Percentiles rank a stretch among this genome's conserved stretches.
Evolutionary conservation across 2,329 filamentous ascomycete genomes (phyloP).

Genomic region (Penicillium sp.): DNA sequence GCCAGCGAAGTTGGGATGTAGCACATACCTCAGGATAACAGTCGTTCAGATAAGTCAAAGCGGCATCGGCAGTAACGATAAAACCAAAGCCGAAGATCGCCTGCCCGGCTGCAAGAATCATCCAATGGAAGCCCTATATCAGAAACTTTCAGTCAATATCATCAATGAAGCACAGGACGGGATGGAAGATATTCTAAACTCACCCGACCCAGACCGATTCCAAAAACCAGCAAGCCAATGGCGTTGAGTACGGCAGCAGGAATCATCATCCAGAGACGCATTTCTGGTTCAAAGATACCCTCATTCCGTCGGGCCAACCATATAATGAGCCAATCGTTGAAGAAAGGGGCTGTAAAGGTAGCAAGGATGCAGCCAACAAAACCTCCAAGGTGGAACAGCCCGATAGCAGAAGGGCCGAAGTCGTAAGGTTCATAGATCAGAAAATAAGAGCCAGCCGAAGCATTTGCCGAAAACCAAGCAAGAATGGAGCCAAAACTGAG

Average conservation of each 20-base stretch:
- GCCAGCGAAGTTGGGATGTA: background rate
- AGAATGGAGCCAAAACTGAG: slow-evolving; percentile 9
- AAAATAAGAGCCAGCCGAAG: background rate
- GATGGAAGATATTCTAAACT: background rate
- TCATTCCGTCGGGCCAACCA: slow-evolving; percentile 2
- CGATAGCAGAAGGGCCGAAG: slow-evolving; percentile 4
- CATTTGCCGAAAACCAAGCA: slow-evolving; percentile 9
- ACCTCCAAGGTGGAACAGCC: slow-evolving; percentile 9
- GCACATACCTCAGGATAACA: slow-evolving; percentile 7
- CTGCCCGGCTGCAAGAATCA: slow-evolving; percentile 8
- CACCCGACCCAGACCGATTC: slow-evolving; percentile 11
- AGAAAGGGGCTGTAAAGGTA: background rate
- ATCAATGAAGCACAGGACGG: background rate
- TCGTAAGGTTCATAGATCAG: slow-evolving; percentile 6
- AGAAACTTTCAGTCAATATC: background rate
- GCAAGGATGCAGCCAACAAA: slow-evolving; percentile 5
- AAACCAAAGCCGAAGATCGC: slow-evolving; percentile 15
- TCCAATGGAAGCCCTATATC: slow-evolving; percentile 4
- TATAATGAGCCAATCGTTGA: slow-evolving; percentile 9
- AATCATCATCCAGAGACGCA: slow-evolving; percentile 12
- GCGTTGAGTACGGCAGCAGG: slow-evolving; percentile 1
- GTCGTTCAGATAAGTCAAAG: slow-evolving; percentile 13
- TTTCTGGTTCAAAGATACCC: slow-evolving; percentile 13
- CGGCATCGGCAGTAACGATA: slow-evolving; percentile 9
- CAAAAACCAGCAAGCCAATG: slow-evolving; percentile 4